Percentiles rank a stretch among this genome's conserved stretches.
Evolutionary conservation across 2,329 filamentous ascomycete genomes (phyloP).

Genomic region (Fusarium incarnatum): DNA sequence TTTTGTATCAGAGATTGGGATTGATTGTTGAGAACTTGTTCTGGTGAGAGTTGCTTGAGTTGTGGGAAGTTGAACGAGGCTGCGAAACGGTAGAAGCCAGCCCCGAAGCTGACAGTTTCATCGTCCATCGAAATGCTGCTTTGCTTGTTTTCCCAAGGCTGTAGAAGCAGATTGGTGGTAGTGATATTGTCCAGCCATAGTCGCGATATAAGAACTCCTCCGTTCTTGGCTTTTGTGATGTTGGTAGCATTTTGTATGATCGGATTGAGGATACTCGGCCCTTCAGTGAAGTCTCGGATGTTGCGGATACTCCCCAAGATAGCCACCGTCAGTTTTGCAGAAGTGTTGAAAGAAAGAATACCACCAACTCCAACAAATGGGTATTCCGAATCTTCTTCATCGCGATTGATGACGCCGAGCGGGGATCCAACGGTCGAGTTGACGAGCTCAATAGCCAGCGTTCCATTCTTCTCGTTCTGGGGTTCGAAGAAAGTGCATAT

Average conservation of each 20-base stretch:
- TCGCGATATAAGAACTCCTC: conserved; percentile 62
- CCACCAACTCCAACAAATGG: conserved; percentile 66
- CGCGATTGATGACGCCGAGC: conserved; percentile 58
- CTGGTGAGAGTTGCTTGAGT: conserved; percentile 62
- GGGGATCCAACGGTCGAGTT: conserved; percentile 61
- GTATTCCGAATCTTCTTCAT: conserved; percentile 44
- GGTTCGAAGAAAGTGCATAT: conserved; percentile 68
- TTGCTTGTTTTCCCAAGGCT: conserved; percentile 48
- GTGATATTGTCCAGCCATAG: conserved; percentile 73
- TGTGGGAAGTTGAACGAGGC: conserved; percentile 73
- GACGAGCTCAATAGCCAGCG: conserved; percentile 63
- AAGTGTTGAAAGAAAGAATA: conserved; percentile 66
- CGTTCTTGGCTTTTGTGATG: conserved; percentile 53
- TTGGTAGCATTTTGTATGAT: conserved; percentile 66
- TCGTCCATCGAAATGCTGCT: conserved; percentile 50
- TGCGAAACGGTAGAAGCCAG: conserved; percentile 68
- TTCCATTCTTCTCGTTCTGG: conserved; percentile 63
- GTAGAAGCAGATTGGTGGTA: conserved; percentile 63
- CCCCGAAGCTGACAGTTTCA: conserved; percentile 59
- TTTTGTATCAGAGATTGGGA: conserved; percentile 60
- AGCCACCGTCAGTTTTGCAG: conserved; percentile 64
- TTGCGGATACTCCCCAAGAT: conserved; percentile 72
- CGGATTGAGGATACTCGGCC: conserved; percentile 62
- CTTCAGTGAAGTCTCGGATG: conserved; percentile 72
- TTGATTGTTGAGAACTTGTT: conserved; percentile 61